Conservation (phyloP, 371 early-diverging fungal species). For the Smittium mucronatum region DNA sequence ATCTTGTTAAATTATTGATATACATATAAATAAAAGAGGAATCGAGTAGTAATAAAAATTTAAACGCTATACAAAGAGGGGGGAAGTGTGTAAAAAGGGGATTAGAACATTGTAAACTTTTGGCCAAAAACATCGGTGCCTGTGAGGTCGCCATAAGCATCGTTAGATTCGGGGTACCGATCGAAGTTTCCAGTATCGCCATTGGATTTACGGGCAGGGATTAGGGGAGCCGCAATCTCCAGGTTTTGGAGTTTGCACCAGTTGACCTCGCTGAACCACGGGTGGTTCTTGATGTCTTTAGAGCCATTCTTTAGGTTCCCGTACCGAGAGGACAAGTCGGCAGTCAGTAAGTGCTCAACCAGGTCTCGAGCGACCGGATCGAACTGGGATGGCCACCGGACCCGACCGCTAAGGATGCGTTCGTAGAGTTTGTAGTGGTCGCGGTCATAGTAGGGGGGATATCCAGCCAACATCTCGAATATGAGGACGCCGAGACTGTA, state of each 20-base stretch:
- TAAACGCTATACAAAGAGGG: too few relatives aligned
- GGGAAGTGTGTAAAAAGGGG: background rate
- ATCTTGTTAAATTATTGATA: too few relatives aligned
- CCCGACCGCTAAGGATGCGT: constrained; percentile 77
- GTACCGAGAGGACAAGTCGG: constrained; percentile 79
- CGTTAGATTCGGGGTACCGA: constrained; percentile 55
- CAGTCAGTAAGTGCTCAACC: constrained; percentile 67
- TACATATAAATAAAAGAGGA: too few relatives aligned
- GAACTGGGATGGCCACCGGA: constrained; percentile 81
- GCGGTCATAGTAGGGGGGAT: constrained; percentile 94
- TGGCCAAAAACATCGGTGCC: background rate
- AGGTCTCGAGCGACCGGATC: constrained; percentile 83
- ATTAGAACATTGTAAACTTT: background rate
- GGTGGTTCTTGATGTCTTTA: constrained; percentile 81
- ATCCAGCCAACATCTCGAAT: constrained; percentile 86
- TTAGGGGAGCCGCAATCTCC: constrained; percentile 78
- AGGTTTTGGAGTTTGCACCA: constrained; percentile 63
- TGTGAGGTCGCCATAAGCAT: constrained; percentile 24
- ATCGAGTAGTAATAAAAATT: too few relatives aligned
- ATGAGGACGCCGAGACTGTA: constrained; percentile 92
- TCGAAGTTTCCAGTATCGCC: constrained; percentile 95
- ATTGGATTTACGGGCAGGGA: constrained; percentile 61
- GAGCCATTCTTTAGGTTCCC: constrained; percentile 85
- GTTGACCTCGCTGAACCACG: constrained; percentile 90
- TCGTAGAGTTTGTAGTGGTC: constrained; percentile 90